A percentile compares a stretch with the other conserved stretches of the same genome.
Conservation (phyloP, 2,329 filamentous ascomycete genomes). For the Acrocalymma vagum region DNA sequence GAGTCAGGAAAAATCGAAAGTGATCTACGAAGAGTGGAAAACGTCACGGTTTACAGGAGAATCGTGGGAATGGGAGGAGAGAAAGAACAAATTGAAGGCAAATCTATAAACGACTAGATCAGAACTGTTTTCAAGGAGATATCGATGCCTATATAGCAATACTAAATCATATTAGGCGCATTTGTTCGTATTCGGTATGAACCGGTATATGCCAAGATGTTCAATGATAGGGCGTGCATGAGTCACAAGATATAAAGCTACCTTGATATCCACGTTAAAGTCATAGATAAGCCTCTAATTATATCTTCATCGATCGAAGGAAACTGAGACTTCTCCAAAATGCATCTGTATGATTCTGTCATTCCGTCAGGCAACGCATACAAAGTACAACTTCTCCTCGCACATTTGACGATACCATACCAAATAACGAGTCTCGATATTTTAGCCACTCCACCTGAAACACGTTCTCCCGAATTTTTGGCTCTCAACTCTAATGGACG, state of each 20-base stretch:
- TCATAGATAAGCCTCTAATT: too few species aligned
- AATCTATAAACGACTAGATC: slow-evolving; percentile 19
- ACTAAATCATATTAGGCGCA: too few species aligned
- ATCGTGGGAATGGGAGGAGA: slow-evolving; percentile 48
- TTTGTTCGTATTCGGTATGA: too few species aligned
- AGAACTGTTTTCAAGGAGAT: too few species aligned
- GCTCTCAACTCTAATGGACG: slow-evolving; percentile 21
- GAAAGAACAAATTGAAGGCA: slow-evolving; percentile 15
- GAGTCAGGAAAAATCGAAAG: slow-evolving; percentile 23
- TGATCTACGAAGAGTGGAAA: slow-evolving; percentile 44
- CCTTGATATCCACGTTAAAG: too few species aligned
- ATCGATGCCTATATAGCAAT: too few species aligned
- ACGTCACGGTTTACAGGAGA: slow-evolving; percentile 42
- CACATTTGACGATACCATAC: slow-evolving; percentile 17
- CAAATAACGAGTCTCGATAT: slow-evolving; percentile 21
- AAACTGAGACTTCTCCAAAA: slow-evolving; percentile 5
- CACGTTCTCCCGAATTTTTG: slow-evolving; percentile 15
- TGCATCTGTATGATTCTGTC: slow-evolving; percentile 24
- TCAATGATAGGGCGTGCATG: too few species aligned
- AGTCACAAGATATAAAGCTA: too few species aligned
- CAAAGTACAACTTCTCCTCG: slow-evolving; percentile 24
- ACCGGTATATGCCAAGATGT: too few species aligned
- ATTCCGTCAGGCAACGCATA: slow-evolving; percentile 28
- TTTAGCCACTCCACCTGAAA: slow-evolving; percentile 15
- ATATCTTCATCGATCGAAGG: too few species aligned